A percentile compares a stretch with the other conserved stretches of the same genome.
Evolutionary conservation across 2,329 filamentous ascomycete species (phyloP).

Genomic region (Sarocladiaceae sp.): DNA sequence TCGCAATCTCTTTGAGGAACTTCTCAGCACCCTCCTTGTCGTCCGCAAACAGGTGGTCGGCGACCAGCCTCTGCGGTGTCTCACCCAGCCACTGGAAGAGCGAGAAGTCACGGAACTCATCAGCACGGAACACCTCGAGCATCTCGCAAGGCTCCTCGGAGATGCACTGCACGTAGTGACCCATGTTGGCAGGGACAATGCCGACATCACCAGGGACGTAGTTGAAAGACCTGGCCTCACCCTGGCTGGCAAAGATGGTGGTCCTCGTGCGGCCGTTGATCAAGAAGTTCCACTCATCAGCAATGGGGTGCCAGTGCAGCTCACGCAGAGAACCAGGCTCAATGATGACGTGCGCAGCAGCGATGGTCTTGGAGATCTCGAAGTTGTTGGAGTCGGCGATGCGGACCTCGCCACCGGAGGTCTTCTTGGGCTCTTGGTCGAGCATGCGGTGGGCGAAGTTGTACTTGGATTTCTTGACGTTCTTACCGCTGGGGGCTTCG

Average conservation of each 20-base stretch:
- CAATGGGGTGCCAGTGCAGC: conserved; percentile 80
- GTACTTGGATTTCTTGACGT: conserved; percentile 62
- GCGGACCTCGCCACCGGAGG: conserved; percentile 65
- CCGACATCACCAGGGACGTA: conserved; percentile 72
- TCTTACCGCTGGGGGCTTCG: conserved; percentile 56
- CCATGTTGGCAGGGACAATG: conserved; percentile 73
- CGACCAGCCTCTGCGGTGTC: conserved; percentile 61
- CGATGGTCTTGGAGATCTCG: conserved; percentile 66
- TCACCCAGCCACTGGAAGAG: conserved; percentile 74
- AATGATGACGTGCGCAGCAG: conserved; percentile 68
- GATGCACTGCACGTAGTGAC: conserved; percentile 78
- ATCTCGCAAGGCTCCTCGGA: conserved; percentile 73
- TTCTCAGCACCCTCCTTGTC: conserved; percentile 57
- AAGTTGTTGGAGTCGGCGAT: conserved; percentile 76
- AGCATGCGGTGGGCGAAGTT: conserved; percentile 71
- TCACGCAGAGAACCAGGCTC: conserved; percentile 69
- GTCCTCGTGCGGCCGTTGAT: conserved; percentile 67
- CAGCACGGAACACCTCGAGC: conserved; percentile 69
- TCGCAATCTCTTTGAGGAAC: conserved; percentile 59
- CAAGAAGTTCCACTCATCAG: conserved; percentile 81
- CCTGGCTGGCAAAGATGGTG: conserved; percentile 68
- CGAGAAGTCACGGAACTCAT: conserved; percentile 69
- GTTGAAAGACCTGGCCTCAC: conserved; percentile 69
- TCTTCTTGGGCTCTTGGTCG: conserved; percentile 61
- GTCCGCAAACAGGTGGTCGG: conserved; percentile 61